Base-by-base conservation (phyloP, 108 stramenopile genomes). In the Cyclotella atomus region DNA sequence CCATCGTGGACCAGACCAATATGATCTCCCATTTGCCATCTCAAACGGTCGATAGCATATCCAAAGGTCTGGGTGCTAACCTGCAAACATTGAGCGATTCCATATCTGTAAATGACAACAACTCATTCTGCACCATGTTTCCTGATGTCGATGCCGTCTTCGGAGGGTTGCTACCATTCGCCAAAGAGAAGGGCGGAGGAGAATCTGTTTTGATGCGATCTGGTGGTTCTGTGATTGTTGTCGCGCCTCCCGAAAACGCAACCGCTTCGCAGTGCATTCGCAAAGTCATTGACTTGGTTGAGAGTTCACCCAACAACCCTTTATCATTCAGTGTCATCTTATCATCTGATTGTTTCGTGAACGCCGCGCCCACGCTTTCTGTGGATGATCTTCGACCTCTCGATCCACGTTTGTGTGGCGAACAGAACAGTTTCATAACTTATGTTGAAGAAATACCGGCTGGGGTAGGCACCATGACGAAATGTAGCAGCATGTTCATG, bases 61-160 rank as follows among this genome's bases (percentile, higher is more conserved):
- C 76, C 0, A 59, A 59, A 20, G 75, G 85, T 29, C 68, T 82
- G n/a, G 56, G 50, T 32, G 89, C 89, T 2, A 72, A 66, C 2
- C 78, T 84, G 10, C 88, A 95, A 71, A 77, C 88, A 1, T 88
- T 79, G 78, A 85, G 81, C 20, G 88, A 93, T 70, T 88, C 94
- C 3, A 77, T 93, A 24, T 68, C 71, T 35, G 83, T 81, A 25
- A 69, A 66, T 60, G 80, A 73, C 16, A 72, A 62, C 25, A 93
- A 88, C 73, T 55, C 64, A 36, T 93, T 93, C 62, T 92, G 86
- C 60, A 87, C 90, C 14, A 83, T 81, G 64, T 93, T 93, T 62
- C 66, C 75, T 9, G 89, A 90, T 61, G 84, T 91, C n/a, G 91
- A 95, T 68, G 45, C 59, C 43, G 54, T 74, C 15, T 95, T 95